These are phyloP conservation scores for Piedraia hortae DNA, from an alignment of 2,329 filamentous ascomycete genomes.

Conservation along the genomic window DNA sequence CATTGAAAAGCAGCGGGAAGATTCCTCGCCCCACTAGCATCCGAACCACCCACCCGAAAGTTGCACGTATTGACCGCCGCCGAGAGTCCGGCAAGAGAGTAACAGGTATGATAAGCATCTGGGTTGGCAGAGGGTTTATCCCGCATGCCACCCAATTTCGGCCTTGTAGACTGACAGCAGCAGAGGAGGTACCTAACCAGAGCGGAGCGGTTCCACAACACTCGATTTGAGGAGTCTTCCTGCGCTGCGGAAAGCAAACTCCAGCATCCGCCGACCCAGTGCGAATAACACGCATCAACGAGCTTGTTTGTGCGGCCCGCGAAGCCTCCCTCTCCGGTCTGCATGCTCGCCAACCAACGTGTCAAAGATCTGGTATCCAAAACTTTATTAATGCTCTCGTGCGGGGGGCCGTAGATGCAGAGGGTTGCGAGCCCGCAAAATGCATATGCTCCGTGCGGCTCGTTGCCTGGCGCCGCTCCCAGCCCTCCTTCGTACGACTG, in stretches of 20 bases:
- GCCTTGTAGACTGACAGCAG: conserved; percentile 45
- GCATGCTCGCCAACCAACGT: conserved; percentile 68
- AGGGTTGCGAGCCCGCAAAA: conserved; percentile 83
- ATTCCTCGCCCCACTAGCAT: conserved; percentile 5
- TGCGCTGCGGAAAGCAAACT: conserved; percentile 61
- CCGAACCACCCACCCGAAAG: conserved; percentile 4
- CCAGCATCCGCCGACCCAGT: conserved; percentile 94
- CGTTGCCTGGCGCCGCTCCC: conserved; percentile 54
- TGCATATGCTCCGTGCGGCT: conserved; percentile 89
- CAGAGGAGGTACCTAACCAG: conserved; percentile 69
- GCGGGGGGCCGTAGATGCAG: conserved; percentile 56
- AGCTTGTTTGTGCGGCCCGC: conserved; percentile 90
- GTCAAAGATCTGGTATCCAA: conserved; percentile 53
- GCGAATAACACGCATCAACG: conserved; percentile 92
- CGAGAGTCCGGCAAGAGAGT: conserved; percentile 66
- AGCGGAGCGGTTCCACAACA: conserved; percentile 54
- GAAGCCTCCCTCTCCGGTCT: conserved; percentile 77
- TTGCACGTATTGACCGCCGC: conserved; percentile 36
- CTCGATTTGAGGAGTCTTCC: conserved; percentile 20
- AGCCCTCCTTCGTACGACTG: conserved; percentile 93
- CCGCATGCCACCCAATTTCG: conserved; percentile 47
- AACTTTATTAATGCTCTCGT: conserved; percentile 44
- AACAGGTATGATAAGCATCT: conserved; percentile 82
- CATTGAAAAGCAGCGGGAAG: conserved; percentile 19
- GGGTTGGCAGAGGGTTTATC: conserved; percentile 84